phyloP scores from a whole-genome alignment of 164 flowering plant genomes.

The Tetrastigma voinierianum region DNA sequence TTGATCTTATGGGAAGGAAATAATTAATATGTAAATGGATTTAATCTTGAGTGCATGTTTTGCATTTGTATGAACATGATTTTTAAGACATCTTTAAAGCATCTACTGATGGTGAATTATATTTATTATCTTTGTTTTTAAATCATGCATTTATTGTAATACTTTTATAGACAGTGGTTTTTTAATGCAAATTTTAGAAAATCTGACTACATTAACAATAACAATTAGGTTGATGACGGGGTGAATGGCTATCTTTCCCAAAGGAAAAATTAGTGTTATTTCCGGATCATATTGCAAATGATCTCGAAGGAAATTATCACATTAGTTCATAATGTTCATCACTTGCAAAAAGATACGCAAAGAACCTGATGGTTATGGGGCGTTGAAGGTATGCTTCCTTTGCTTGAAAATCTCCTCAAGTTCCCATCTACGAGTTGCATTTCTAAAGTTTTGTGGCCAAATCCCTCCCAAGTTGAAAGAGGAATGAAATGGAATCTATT shows the following conservation, averaged over 20 bases:
- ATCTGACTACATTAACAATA: conserved; percentile 32
- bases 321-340: conserved; percentile 61
- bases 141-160: not conserved
- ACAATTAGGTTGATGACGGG: conserved; percentile 75
- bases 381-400: conserved; percentile 78
- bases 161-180: not conserved
- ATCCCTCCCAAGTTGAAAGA: conserved; percentile 46
- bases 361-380: conserved; percentile 69
- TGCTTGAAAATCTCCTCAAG: conserved; percentile 65
- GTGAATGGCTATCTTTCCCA: conserved; percentile 86
- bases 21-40: not conserved
- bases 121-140: not conserved
- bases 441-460: conserved; percentile 47
- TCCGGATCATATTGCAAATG: conserved; percentile 47
- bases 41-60: not conserved
- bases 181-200: too few species aligned
- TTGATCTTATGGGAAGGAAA: not conserved
- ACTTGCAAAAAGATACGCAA: conserved; percentile 63
- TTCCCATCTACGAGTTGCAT: conserved; percentile 84
- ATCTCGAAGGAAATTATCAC: conserved; percentile 67
- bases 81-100: not conserved
- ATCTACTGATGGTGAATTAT: not conserved
- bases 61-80: not conserved
- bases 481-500: conserved; percentile 83
- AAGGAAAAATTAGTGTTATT: conserved; percentile 55